Evolutionary conservation across 2,329 filamentous ascomycete species (phyloP).

Genomic region (Clonostachys sp.): DNA sequence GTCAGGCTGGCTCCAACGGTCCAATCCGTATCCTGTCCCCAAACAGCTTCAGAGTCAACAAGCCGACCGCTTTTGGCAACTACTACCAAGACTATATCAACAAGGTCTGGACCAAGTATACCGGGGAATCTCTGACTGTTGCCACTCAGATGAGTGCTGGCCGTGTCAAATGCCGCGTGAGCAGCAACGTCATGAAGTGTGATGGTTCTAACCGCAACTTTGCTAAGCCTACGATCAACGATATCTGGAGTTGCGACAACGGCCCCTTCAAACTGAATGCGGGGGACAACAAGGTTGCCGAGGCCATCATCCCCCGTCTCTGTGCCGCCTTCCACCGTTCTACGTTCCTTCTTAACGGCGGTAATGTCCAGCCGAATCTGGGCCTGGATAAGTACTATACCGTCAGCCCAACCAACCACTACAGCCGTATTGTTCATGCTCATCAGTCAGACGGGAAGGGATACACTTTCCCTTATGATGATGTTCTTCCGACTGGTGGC

Average conservation of each 20-base stretch:
- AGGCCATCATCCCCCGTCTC: slow-evolving; percentile 38
- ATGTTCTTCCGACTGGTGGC: slow-evolving; percentile 54
- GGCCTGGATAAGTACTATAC: slow-evolving; percentile 34
- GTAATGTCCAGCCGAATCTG: slow-evolving; percentile 37
- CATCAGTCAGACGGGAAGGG: slow-evolving; percentile 55
- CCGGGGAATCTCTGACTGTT: slow-evolving; percentile 28
- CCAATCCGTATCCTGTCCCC: slow-evolving; percentile 40
- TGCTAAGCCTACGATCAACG: slow-evolving; percentile 31
- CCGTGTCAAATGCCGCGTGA: slow-evolving; percentile 30
- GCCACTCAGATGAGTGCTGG: slow-evolving; percentile 35
- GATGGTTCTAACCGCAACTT: slow-evolving; percentile 35
- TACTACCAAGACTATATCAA: slow-evolving; percentile 42
- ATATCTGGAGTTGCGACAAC: slow-evolving; percentile 47
- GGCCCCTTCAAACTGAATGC: slow-evolving; percentile 34
- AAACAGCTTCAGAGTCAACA: slow-evolving; percentile 28
- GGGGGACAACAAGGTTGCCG: slow-evolving; percentile 31
- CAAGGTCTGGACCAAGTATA: slow-evolving; percentile 37
- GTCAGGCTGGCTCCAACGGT: slow-evolving; percentile 27
- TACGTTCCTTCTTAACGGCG: slow-evolving; percentile 39
- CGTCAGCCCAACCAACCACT: slow-evolving; percentile 43
- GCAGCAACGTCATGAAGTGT: slow-evolving; percentile 27
- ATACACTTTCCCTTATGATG: slow-evolving; percentile 66
- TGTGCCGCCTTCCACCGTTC: slow-evolving; percentile 46
- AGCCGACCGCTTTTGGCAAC: slow-evolving; percentile 24
- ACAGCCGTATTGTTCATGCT: slow-evolving; percentile 54